Evolutionary conservation across 805 yeast species (phyloP).

Genomic region (Pichia occidentalis): DNA sequence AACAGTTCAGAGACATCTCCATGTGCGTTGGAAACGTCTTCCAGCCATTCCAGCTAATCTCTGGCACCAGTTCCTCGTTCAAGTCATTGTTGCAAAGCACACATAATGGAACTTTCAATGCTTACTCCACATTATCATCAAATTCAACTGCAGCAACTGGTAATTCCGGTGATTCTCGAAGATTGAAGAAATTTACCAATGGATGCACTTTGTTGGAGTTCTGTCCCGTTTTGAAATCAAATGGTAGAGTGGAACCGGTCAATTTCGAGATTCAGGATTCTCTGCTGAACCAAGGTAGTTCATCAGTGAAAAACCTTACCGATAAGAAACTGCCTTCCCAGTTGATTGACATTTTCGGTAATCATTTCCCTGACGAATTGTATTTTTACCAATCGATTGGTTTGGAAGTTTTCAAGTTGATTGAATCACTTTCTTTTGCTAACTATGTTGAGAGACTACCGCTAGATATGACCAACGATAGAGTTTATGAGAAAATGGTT

Average conservation of each 20-base stretch:
- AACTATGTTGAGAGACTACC: slow-evolving; percentile 57
- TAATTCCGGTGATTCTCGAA: slow-evolving; percentile 38
- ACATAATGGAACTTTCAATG: slow-evolving; percentile 1
- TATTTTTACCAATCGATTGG: slow-evolving; percentile 80
- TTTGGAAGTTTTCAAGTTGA: slow-evolving; percentile 52
- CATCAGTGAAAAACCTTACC: slow-evolving; percentile 9
- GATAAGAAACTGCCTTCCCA: slow-evolving; percentile 58
- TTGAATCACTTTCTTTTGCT: slow-evolving; percentile 64
- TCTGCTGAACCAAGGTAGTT: slow-evolving; percentile 16
- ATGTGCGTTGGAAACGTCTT: slow-evolving; percentile 73
- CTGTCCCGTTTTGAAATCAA: slow-evolving; percentile 64
- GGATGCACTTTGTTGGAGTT: slow-evolving; percentile 64
- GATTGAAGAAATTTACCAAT: slow-evolving; percentile 48
- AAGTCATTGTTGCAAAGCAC: background rate
- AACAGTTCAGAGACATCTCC: slow-evolving; percentile 69
- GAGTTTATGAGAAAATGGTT: slow-evolving; percentile 52
- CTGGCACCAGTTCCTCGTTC: background rate
- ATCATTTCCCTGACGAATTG: slow-evolving; percentile 79
- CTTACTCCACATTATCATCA: background rate
- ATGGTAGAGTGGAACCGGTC: slow-evolving; percentile 63
- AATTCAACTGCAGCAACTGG: slow-evolving; percentile 29
- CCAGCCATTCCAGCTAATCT: slow-evolving; percentile 57
- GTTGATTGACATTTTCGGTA: slow-evolving; percentile 74
- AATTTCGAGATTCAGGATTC: slow-evolving; percentile 19
- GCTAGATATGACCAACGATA: slow-evolving; percentile 50